Percentiles rank a stretch among this genome's conserved stretches.
Conservation (phyloP, 306 rosid genomes). For the Casuarina cunninghamiana region DNA sequence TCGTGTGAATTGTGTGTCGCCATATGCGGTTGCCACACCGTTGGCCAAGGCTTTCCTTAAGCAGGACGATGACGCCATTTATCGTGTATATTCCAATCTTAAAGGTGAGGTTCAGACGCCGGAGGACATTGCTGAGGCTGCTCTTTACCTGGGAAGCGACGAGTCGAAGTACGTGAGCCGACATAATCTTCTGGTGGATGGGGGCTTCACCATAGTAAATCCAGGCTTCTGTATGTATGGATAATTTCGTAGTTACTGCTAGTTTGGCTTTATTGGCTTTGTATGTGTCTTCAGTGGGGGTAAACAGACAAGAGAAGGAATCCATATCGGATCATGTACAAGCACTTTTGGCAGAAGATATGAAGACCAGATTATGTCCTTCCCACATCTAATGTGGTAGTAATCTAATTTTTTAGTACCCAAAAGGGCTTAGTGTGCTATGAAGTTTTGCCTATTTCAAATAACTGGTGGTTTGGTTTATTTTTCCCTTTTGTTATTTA, state of each 20-base stretch:
- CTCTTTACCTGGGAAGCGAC: constrained; percentile 48
- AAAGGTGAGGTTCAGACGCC: constrained; percentile 27
- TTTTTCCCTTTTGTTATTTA: too few species aligned
- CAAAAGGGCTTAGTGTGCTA: too few species aligned
- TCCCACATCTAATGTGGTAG: too few species aligned
- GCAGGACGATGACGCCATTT: constrained; percentile 28
- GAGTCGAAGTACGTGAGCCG: constrained; percentile 56
- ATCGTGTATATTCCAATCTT: constrained; percentile 21
- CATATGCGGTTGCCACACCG: constrained; percentile 35
- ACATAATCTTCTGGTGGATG: constrained; percentile 46
- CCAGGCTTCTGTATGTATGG: constrained; percentile 22
- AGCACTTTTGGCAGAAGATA: too few species aligned
- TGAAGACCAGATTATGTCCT: too few species aligned
- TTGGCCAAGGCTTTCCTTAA: constrained; percentile 23
- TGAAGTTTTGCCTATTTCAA: too few species aligned
- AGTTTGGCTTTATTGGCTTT: too few species aligned
- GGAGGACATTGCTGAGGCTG: constrained; percentile 54
- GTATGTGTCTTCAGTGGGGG: too few species aligned
- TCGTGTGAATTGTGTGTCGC: constrained; percentile 53
- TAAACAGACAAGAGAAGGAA: too few species aligned
- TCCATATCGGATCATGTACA: too few species aligned
- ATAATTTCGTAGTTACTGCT: background rate
- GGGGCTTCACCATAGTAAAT: constrained; percentile 35
- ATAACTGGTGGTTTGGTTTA: too few species aligned
- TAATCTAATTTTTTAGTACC: too few species aligned